Evolutionary conservation across 345 rosid genomes (phyloP), one percentile per base, ranked within the genome.

Genomic region (Heritiera littoralis): DNA sequence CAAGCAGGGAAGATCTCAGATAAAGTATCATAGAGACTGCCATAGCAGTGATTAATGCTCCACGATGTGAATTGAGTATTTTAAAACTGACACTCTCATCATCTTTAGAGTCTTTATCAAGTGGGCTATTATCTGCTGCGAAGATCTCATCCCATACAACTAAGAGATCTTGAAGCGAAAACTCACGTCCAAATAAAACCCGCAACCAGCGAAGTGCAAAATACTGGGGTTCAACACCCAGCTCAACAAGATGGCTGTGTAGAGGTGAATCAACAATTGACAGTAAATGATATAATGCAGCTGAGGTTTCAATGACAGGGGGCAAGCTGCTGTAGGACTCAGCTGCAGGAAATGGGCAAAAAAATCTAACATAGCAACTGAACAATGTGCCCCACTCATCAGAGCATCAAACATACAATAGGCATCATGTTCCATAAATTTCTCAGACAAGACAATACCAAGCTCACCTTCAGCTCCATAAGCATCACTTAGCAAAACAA

Each of bases 381-480:
- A 85, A 82, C 98, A 92, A 48, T 85, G 77, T 75, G 83, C 84
- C 72, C 97, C 95, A 80, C 84, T 90, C 98, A 96, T 94, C 72
- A 96, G 75, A 80, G 98, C 92, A 79, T 96, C 98, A 84, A 96
- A 94, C 99, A 96, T 96, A 63, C 94, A 90, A 84, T 94, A 96
- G 32, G 97, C 98, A 86, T 96, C 99, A 60, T 96, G 99, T 79
- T 96, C 99, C 95, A 92, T 88, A 81, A 96, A 94, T 83, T 96
- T 96, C 86, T 96, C 98, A 7, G 99, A 96, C 83, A 94, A 84
- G 81, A 94, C 93, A 80, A 92, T 89, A 75, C 99, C 99, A 38
- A 96, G 88, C 86, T 96, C 99, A 68, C 99, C 98, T 89, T 96
- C 99, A 15, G 97, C 97, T 63, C 99, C 99, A 46, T 96, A 96